Evolutionary conservation across 495 filamentous ascomycete species (phyloP).

Genomic region (Entonaema liquescens): DNA sequence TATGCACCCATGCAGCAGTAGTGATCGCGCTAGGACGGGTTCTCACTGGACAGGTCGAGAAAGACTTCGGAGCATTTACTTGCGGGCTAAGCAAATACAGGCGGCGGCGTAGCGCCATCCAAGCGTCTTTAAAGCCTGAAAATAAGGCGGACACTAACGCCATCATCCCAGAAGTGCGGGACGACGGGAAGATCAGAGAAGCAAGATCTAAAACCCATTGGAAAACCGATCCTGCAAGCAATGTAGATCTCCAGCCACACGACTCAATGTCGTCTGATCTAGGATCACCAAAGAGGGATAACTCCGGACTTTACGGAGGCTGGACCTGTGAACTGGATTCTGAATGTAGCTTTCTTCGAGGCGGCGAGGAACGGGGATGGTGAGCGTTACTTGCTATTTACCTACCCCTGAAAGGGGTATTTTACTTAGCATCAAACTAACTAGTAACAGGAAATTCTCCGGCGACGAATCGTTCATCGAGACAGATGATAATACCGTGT

Average conservation of each 20-base stretch:
- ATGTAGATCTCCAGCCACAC: conserved; percentile 44
- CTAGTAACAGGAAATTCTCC: conserved; percentile 68
- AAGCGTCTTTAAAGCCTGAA: not conserved
- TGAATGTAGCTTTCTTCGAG: conserved; percentile 79
- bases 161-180: conserved; percentile 25
- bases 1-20: conserved; percentile 91
- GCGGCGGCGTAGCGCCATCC: conserved; percentile 20
- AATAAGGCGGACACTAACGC: conserved; percentile 5
- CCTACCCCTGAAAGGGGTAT: conserved; percentile 5
- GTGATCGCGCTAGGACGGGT: conserved; percentile 85
- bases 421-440: conserved; percentile 38
- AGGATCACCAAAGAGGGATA: conserved; percentile 63
- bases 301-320: conserved; percentile 76
- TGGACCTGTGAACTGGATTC: conserved; percentile 84
- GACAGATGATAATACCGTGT: conserved; percentile 21
- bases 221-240: conserved; percentile 44
- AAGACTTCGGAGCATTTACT: conserved; percentile 90
- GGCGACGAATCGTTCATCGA: conserved; percentile 76
- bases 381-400: conserved; percentile 56
- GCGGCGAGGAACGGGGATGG: conserved; percentile 90
- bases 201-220: conserved; percentile 17
- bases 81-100: conserved; percentile 73
- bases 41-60: conserved; percentile 73
- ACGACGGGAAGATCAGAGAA: conserved; percentile 39
- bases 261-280: conserved; percentile 53